Evolutionary conservation across 768 basidiomycete genomes (phyloP).

Genomic region (Rhodotorula sphaerocarpa): DNA sequence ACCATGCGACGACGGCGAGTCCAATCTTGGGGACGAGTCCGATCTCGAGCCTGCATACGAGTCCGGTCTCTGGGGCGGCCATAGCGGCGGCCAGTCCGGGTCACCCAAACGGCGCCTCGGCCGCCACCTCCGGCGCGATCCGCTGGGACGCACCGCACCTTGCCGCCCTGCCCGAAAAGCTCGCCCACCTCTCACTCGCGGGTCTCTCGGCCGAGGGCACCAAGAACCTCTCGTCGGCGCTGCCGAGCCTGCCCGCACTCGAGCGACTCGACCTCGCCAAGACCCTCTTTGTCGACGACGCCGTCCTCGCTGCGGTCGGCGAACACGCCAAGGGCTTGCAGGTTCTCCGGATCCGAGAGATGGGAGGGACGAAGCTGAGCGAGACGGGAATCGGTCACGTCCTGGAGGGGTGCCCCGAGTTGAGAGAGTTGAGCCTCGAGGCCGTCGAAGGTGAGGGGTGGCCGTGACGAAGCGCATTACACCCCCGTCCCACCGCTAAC

Average conservation of each 20-base stretch:
- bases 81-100: too few relatives aligned
- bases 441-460: conserved; percentile 24
- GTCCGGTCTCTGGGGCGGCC: too few relatives aligned
- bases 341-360: conserved; percentile 17
- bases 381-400: conserved; percentile 8
- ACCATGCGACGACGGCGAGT: background rate
- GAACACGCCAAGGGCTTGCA: conserved; percentile 6
- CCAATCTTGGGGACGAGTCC: background rate
- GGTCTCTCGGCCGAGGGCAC: conserved; percentile 19
- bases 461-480: too few relatives aligned
- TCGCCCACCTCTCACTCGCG: conserved; percentile 15
- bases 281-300: conserved; percentile 31
- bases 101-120: background rate
- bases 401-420: conserved; percentile 16
- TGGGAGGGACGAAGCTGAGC: conserved; percentile 29
- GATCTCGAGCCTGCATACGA: background rate
- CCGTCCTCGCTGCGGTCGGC: conserved; percentile 3
- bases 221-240: background rate
- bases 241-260: conserved; percentile 13
- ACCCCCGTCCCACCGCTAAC: too few relatives aligned
- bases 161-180: background rate
- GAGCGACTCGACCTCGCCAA: conserved; percentile 19
- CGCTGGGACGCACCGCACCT: conserved; percentile 29
- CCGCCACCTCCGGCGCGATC: background rate
- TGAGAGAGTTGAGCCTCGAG: conserved; percentile 18